Percentiles rank a stretch among this genome's conserved stretches.
phyloP scores from a whole-genome alignment of 768 basidiomycete species.

The Tylopilus subfusipes region DNA sequence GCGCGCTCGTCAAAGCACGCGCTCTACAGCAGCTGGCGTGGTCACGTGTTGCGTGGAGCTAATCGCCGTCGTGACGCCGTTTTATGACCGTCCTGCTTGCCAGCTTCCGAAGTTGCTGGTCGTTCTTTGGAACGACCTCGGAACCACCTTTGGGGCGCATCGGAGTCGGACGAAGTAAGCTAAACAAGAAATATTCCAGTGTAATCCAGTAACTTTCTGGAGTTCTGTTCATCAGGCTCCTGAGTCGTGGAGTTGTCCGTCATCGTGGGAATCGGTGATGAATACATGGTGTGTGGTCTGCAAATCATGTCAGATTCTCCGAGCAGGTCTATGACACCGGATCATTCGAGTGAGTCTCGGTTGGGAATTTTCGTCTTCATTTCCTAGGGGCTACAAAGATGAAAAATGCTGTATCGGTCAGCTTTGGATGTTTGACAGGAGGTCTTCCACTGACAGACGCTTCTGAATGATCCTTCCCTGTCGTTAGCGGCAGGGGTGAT shows the following conservation, averaged over 20 bases:
- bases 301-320: not conserved
- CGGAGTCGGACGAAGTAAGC: not conserved
- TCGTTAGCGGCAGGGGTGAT: constrained; percentile 9
- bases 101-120: not conserved
- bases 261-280: not conserved
- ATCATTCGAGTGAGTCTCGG: constrained; percentile 6
- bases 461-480: constrained; percentile 26
- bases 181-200: not conserved
- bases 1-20: not conserved
- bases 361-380: not conserved
- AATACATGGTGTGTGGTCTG: no score
- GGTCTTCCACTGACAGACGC: constrained; percentile 29
- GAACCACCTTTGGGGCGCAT: no score
- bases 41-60: not conserved
- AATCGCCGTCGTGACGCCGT: not conserved
- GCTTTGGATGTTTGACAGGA: constrained; percentile 17
- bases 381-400: constrained; percentile 7
- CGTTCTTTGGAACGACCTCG: no score
- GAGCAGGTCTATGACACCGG: not conserved
- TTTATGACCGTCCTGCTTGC: not conserved
- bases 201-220: no score
- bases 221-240: no score
- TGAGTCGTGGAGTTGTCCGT: not conserved
- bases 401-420: constrained; percentile 24
- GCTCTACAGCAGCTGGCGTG: not conserved